These are phyloP conservation scores for Aspergillus sp. DNA, from an alignment of 2,329 filamentous ascomycete species.

Conservation along the genomic window DNA sequence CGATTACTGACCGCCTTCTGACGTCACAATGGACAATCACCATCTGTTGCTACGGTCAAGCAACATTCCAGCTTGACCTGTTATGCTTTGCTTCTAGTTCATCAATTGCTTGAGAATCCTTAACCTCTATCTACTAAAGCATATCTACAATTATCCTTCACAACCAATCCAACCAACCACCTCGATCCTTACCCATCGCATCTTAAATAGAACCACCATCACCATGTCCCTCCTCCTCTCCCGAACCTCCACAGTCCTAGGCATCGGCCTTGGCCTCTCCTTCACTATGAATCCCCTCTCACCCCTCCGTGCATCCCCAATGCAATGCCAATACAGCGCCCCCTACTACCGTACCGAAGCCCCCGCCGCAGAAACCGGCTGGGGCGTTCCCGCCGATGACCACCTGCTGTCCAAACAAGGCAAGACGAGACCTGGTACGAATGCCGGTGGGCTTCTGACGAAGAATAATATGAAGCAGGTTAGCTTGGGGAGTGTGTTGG, in stretches of 20 bases:
- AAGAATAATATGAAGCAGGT: conserved; percentile 37
- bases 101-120: not conserved
- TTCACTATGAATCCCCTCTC: conserved; percentile 28
- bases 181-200: too few relatives aligned
- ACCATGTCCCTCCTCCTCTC: conserved; percentile 21
- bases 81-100: not conserved
- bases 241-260: conserved; percentile 23
- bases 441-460: conserved; percentile 19
- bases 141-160: not conserved
- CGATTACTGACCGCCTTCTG: conserved; percentile 7
- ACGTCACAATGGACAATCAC: conserved; percentile 11
- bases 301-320: conserved; percentile 26
- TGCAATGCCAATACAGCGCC: conserved; percentile 33
- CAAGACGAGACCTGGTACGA: conserved; percentile 8
- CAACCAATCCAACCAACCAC: conserved; percentile 6
- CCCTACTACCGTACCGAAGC: conserved; percentile 17
- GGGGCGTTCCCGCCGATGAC: conserved; percentile 20
- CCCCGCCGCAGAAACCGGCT: conserved; percentile 15
- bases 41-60: not conserved
- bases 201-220: not conserved
- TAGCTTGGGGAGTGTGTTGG: conserved; percentile 40
- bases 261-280: conserved; percentile 30
- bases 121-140: not conserved
- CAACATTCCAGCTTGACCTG: not conserved
- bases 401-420: conserved; percentile 20